Evolutionary conservation across 805 yeast species (phyloP), one percentile per base, ranked within the genome.

Genomic region (Schwanniomyces vanrijiae): DNA sequence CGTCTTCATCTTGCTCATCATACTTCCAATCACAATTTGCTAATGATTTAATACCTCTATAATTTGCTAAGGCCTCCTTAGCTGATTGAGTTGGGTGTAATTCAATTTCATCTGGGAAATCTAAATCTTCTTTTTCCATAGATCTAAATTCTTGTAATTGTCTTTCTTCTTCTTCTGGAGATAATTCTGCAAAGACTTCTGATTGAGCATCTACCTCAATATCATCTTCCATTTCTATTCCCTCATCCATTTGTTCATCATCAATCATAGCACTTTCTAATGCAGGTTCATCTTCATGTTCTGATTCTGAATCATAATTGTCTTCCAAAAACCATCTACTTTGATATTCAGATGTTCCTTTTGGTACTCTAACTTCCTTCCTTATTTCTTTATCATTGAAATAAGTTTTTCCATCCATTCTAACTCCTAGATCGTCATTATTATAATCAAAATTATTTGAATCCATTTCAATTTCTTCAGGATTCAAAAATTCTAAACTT

Each of bases 41-140:
- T 51, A 95, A 68, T 31, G 88, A 87, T 65, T 89, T 88, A 53
- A 91, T 78, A 49, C 98, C 98, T 65, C 97, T 80, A 67, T 90
- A 92, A 51, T 90, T 80, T 25, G 75, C 68, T 47, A 94, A 75
- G 53, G 89, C 78, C 52, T 90, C 90, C 56, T 78, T 79, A 8
- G 88, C 98, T 4, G 86, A 77, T 53, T 80, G 91, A 5, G 66
- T 62, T 25, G 97, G 97, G 40, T 76, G 78, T 37, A 94, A 70
- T 64, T 94, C 98, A 46, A 92, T 69, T 69, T 94, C 99, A 68
- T 94, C 99, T 0, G 98, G 98, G 75, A 90, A 94, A 58, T 91
- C 96, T 29, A 82, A 77, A 62, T 90, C 97, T 46, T 91, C 97
- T 49, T 80, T 79, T 54, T 83, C 96, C 51, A 81, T 66, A 34